Base-by-base conservation (phyloP, 805 yeast species). In the Ogataea nonfermentans region DNA sequence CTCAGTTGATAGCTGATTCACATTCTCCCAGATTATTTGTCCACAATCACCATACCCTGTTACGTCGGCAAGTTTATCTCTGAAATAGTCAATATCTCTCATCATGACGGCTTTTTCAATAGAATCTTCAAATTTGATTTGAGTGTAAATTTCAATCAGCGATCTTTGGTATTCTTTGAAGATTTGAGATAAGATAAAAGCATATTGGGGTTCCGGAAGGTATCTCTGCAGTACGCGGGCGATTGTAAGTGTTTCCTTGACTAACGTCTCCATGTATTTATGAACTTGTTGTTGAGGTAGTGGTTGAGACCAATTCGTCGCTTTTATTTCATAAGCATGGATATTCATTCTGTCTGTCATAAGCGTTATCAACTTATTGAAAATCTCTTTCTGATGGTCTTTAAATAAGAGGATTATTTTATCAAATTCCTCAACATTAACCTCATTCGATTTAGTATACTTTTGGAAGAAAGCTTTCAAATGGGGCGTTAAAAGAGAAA, bases 201-300 rank as follows among this genome's bases (percentile, higher is more conserved):
- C 52, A 45, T 71, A 70, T 40, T 76, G 77, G 12, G 62, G 47
- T 34, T 69, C 70, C 0, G 84, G 78, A 27, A 84, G 62, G 52
- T 79, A 79, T 43, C 76, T 73, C 28, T 70, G 71, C 19, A 83
- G 65, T 5, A 80, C 81, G 43, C 76, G 73, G 2, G 79, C 67
- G 19, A 84, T 78, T 0, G 84, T 78, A n/a, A 69, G 52, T 0
- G 87, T 79, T 43, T 84, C 89, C 47, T 77, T 79, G 31, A 81
- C 80, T 27, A 84, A 59, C 2, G 72, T 70, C 41, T 73, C 79
- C 85, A 84, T 81, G 53, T 81, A 84, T 24, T 59, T 65, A 53
- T 81, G 82, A 30, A 78, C 78, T 36, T 71, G 75, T 10, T 65
- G 69, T 7, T 62, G 65, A 6, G 62, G 56, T 3, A 68, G 41